Evolutionary conservation across 257 asterid species (phyloP).

Genomic region (Mitragyna speciosa): DNA sequence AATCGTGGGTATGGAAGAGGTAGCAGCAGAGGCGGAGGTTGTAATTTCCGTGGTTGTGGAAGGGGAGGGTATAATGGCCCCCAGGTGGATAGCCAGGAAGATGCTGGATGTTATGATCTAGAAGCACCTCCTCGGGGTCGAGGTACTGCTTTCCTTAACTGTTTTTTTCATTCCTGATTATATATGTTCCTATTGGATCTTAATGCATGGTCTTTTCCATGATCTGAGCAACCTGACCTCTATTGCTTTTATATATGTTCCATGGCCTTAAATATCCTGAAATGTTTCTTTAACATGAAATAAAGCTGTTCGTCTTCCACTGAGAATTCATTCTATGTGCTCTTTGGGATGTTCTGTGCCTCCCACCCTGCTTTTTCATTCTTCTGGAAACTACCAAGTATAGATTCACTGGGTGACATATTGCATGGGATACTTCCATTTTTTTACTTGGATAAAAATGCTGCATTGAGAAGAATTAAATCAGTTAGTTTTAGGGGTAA

Average conservation of each 20-base stretch:
- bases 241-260: not conserved
- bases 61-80: constrained; percentile 75
- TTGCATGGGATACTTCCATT: not conserved
- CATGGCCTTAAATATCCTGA: not conserved
- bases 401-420: not conserved
- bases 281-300: not conserved
- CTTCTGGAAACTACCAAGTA: not conserved
- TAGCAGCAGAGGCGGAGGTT: constrained; percentile 81
- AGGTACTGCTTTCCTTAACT: constrained; percentile 18
- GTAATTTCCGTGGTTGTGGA: constrained; percentile 74
- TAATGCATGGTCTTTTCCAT: not conserved
- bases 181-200: not conserved
- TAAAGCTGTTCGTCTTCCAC: not conserved
- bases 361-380: not conserved
- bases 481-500: too few relatives aligned
- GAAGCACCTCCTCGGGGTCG: constrained; percentile 57
- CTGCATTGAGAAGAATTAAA: not conserved
- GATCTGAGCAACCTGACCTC: not conserved
- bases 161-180: not conserved
- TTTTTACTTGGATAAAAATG: not conserved
- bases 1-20: constrained; percentile 65
- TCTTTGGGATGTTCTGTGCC: not conserved
- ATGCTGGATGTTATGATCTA: constrained; percentile 61
- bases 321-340: not conserved
- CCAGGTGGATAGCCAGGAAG: constrained; percentile 52